Base-by-base conservation (phyloP, 345 rosid genomes). In the Citrus maxima region DNA sequence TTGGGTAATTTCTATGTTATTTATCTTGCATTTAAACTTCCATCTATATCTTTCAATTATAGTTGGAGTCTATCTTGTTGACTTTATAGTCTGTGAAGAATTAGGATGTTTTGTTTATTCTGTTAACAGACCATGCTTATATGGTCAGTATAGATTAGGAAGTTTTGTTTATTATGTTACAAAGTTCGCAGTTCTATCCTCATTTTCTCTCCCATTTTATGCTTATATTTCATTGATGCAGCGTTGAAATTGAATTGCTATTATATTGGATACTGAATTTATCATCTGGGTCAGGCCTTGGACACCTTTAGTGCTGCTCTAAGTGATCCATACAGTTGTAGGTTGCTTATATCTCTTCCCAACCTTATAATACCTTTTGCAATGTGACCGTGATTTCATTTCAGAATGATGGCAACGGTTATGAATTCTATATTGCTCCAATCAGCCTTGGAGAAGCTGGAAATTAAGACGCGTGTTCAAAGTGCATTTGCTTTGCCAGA, bases 341-440 rank as follows among this genome's bases (percentile, higher is more conserved):
- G n/a, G n/a, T n/a, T n/a, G n/a, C n/a, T n/a, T n/a, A n/a, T n/a
- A n/a, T n/a, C n/a, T n/a, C n/a, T n/a, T n/a, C n/a, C n/a, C 14
- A 63, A 63, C 7, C 8, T 74, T 32, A 42, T 16, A 16, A 14
- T 56, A 19, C 73, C 38, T 18, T 59, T 46, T 38, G 27, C 61
- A 25, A 62, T 66, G 76, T 77, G 72, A 78, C 58, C 6, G 16
- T 56, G 54, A 67, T 83, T 70, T 56, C 25, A 19, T 68, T 22
- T 35, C 80, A 85, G 90, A 55, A 88, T 85, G 90, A 88, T 82
- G 87, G 90, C 87, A 70, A 85, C 88, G 3, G 87, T 85, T 56
- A 88, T 88, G 90, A 88, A 88, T 71, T 82, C 90, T 27, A 24
- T 88, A 69, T 79, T 88, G 87, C 86, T 88, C 72, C 90, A 88